phyloP scores from a whole-genome alignment of 306 rosid genomes.

The Cicer judaicum region DNA sequence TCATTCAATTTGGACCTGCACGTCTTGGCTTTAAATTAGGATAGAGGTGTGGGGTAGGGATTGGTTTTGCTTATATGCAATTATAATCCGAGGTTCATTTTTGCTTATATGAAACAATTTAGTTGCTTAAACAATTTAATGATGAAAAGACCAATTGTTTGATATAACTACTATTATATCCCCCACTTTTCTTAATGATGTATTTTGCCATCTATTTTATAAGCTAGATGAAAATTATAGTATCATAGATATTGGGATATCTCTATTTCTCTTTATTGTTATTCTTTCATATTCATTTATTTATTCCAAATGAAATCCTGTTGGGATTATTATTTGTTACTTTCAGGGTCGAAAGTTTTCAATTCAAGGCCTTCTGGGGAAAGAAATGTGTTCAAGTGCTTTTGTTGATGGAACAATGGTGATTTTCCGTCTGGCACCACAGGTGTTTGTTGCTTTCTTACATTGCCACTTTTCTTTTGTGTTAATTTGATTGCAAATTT shows the following conservation, averaged over 20 bases:
- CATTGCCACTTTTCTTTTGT: slow-evolving; percentile 22
- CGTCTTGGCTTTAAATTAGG: slow-evolving; percentile 16
- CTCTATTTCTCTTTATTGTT: slow-evolving; percentile 12
- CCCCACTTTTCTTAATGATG: slow-evolving; percentile 3
- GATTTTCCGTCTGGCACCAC: slow-evolving; percentile 97
- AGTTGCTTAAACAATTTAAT: slow-evolving; percentile 21
- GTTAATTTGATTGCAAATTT: slow-evolving; percentile 30
- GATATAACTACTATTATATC: slow-evolving; percentile 20
- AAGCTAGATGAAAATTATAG: slow-evolving; percentile 19
- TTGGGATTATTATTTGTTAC: slow-evolving; percentile 30
- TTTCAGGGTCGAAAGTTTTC: slow-evolving; percentile 91
- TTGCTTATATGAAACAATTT: slow-evolving; percentile 29
- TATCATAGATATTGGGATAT: slow-evolving; percentile 14
- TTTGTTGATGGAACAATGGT: slow-evolving; percentile 85
- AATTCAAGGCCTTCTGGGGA: slow-evolving; percentile 83
- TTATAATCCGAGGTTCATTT: slow-evolving; percentile 5
- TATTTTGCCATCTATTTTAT: slow-evolving; percentile 21
- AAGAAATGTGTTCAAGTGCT: slow-evolving; percentile 65
- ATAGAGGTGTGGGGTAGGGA: slow-evolving; percentile 20
- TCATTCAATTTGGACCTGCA: slow-evolving; percentile 32
- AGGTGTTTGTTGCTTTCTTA: slow-evolving; percentile 59
- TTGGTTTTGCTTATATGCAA: slow-evolving; percentile 32
- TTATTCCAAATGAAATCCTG: slow-evolving; percentile 32
- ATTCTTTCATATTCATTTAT: slow-evolving; percentile 28
- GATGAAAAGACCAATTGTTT: slow-evolving; percentile 19